Evolutionary conservation across 768 basidiomycete genomes (phyloP).

Genomic region (Rhizopogon rudus): DNA sequence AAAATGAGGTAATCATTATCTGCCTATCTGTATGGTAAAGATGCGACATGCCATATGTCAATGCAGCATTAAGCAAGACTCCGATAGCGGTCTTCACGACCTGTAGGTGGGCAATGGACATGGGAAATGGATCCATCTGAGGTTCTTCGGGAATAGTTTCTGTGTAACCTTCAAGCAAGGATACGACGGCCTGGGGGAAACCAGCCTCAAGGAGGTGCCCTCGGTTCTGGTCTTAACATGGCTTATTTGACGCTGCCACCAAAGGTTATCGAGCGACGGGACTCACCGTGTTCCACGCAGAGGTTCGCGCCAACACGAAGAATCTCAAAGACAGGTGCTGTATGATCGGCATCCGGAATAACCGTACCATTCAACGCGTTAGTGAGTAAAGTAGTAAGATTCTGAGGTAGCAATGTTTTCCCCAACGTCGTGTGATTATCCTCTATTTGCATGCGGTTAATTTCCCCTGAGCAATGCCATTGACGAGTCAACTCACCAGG

Average conservation of each 20-base stretch:
- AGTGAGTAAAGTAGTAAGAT: conserved; percentile 56
- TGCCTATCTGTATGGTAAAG: not conserved
- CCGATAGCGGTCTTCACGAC: conserved; percentile 76
- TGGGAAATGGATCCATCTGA: conserved; percentile 39
- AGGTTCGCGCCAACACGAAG: conserved; percentile 79
- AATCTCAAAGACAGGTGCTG: conserved; percentile 57
- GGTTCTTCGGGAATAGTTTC: conserved; percentile 35
- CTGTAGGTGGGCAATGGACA: conserved; percentile 60
- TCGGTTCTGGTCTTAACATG: conserved; percentile 64
- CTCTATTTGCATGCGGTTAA: conserved; percentile 34
- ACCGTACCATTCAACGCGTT: conserved; percentile 46
- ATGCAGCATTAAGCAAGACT: conserved; percentile 70
- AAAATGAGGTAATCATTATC: conserved; percentile 3
- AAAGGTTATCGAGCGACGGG: not conserved
- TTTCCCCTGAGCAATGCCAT: not conserved
- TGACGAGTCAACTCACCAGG: conserved; percentile 33
- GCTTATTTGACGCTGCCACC: conserved; percentile 3
- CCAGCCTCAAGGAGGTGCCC: conserved; percentile 64
- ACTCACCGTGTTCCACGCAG: conserved; percentile 77
- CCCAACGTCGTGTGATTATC: conserved; percentile 73
- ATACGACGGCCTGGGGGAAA: conserved; percentile 62
- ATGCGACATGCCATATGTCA: conserved; percentile 61
- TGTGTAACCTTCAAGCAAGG: conserved; percentile 63
- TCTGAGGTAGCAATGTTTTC: conserved; percentile 56
- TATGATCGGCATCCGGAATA: conserved; percentile 40